Conservation (phyloP, 306 rosid species). For the Begonia masoniana region DNA sequence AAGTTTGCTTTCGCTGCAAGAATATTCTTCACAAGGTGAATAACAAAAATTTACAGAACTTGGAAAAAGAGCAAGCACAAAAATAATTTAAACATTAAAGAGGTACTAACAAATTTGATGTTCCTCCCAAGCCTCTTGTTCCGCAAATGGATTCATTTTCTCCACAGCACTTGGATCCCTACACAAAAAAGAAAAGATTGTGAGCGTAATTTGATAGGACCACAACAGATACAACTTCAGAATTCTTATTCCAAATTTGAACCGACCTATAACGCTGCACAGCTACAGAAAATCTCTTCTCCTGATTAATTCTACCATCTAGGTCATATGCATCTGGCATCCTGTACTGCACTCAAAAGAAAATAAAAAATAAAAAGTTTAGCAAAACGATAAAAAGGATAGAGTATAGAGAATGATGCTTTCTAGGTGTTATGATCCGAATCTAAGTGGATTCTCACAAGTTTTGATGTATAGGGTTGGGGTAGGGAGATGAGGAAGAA, state of each 20-base stretch:
- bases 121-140: conserved; percentile 99
- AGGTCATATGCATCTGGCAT: conserved; percentile 93
- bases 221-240: neutral
- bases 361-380: conserved; percentile 3
- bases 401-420: too few relatives aligned
- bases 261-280: conserved; percentile 46
- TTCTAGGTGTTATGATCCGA: too few relatives aligned
- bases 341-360: conserved; percentile 57
- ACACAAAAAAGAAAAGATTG: conserved; percentile 1
- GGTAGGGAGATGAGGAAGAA: too few relatives aligned
- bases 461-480: too few relatives aligned
- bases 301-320: conserved; percentile 77
- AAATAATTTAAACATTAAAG: too few relatives aligned
- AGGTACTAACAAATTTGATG: conserved; percentile 63
- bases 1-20: conserved; percentile 68
- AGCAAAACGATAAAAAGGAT: too few relatives aligned
- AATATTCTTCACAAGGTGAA: neutral
- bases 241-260: neutral
- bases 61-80: neutral
- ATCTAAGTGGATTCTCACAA: too few relatives aligned
- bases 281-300: conserved; percentile 79
- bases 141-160: conserved; percentile 83
- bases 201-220: neutral
- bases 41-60: conserved; percentile 1
- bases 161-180: conserved; percentile 68